A percentile compares a stretch with the other conserved stretches of the same genome.
Conservation (phyloP, 805 yeast species). For the Saccharomycopsis javanensis region DNA sequence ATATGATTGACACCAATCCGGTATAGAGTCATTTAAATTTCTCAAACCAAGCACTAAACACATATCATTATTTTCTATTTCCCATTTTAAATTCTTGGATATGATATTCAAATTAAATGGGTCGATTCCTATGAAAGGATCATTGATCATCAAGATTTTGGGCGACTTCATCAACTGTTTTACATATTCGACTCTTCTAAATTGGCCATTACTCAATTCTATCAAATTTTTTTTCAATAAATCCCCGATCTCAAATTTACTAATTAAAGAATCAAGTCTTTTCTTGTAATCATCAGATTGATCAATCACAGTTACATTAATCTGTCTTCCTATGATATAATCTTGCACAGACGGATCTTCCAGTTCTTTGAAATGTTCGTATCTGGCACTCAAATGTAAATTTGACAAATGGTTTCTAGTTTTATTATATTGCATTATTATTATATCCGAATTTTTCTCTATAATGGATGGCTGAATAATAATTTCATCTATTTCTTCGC, state of each 20-base stretch:
- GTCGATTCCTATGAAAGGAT: slow-evolving; percentile 87
- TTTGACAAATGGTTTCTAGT: slow-evolving; percentile 23
- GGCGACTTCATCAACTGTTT: slow-evolving; percentile 60
- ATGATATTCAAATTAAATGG: slow-evolving; percentile 29
- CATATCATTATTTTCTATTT: neutral
- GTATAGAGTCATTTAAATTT: slow-evolving; percentile 54
- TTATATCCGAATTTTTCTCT: neutral
- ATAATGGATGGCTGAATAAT: neutral
- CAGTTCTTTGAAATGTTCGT: slow-evolving; percentile 78
- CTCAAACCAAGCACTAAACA: slow-evolving; percentile 63
- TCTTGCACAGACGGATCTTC: slow-evolving; percentile 48
- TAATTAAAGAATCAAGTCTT: slow-evolving; percentile 30
- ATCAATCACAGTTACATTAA: slow-evolving; percentile 28
- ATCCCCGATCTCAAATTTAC: slow-evolving; percentile 42
- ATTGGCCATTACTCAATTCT: slow-evolving; percentile 88
- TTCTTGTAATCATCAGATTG: slow-evolving; percentile 43
- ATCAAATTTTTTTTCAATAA: slow-evolving; percentile 69
- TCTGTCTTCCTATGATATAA: slow-evolving; percentile 6
- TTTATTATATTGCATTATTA: neutral
- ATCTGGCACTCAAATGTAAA: slow-evolving; percentile 74
- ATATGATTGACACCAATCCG: slow-evolving; percentile 60
- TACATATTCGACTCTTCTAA: slow-evolving; percentile 83
- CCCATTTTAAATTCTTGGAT: neutral
- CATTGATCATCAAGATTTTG: slow-evolving; percentile 64
- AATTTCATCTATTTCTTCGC: neutral